These are phyloP conservation scores for Saccharomycopsis fodiens DNA, from an alignment of 805 yeast species.

Conservation along the genomic window DNA sequence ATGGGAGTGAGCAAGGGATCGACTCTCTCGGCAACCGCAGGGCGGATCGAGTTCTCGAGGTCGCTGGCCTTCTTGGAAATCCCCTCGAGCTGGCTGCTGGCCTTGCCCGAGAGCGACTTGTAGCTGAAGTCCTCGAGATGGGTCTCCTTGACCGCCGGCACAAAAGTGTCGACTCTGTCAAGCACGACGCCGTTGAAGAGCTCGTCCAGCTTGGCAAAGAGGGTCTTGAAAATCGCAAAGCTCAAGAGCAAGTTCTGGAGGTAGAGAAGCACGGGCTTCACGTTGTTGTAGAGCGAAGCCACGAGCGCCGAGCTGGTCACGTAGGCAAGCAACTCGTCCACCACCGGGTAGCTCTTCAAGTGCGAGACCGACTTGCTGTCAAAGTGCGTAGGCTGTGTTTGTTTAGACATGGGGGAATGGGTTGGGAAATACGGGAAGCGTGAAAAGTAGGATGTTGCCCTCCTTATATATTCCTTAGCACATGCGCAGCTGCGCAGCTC, in stretches of 20 bases:
- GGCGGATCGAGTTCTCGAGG: constrained; percentile 17
- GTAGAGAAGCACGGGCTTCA: constrained; percentile 16
- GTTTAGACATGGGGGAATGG: constrained; percentile 1
- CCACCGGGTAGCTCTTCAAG: constrained; percentile 27
- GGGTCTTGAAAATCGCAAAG: constrained; percentile 21
- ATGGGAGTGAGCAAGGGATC: constrained; percentile 26
- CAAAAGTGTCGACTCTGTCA: constrained; percentile 25
- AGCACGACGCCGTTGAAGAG: constrained; percentile 23
- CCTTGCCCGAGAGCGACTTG: constrained; percentile 11
- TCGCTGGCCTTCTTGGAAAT: constrained; percentile 31
- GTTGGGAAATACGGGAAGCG: too few relatives aligned
- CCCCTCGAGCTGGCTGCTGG: constrained; percentile 26
- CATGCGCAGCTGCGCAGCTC: too few relatives aligned
- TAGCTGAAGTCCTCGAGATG: constrained; percentile 21
- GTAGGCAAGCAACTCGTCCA: constrained; percentile 23
- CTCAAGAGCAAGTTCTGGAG: constrained; percentile 20
- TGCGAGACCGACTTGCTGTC: constrained; percentile 23
- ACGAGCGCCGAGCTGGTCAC: constrained; percentile 21
- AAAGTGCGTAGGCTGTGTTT: not conserved
- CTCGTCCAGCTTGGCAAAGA: constrained; percentile 24
- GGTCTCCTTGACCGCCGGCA: constrained; percentile 26
- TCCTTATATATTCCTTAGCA: not conserved
- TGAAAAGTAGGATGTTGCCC: too few relatives aligned
- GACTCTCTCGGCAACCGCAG: constrained; percentile 20
- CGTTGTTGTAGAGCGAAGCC: constrained; percentile 21